Conservation (phyloP, 768 basidiomycete species). For the Neoboletus subvelutipes region DNA sequence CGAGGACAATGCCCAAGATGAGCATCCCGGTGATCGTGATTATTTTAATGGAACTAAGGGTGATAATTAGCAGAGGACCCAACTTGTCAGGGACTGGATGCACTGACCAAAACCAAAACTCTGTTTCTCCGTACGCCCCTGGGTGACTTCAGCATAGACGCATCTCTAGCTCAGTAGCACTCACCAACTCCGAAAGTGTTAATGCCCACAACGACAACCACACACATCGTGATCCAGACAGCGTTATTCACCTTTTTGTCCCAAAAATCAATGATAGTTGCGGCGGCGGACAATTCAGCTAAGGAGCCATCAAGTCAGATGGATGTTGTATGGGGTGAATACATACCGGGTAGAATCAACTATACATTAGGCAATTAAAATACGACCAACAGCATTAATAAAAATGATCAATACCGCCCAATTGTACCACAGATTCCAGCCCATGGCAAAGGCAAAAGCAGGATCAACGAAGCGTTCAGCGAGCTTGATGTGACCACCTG, state of each 20-base stretch:
- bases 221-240: slow-evolving; percentile 50
- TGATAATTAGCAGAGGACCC: neutral
- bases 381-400: slow-evolving; percentile 11
- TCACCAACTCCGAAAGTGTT: slow-evolving; percentile 38
- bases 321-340: neutral
- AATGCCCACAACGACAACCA: slow-evolving; percentile 45
- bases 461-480: slow-evolving; percentile 46
- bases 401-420: slow-evolving; percentile 26
- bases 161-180: neutral
- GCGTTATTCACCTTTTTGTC: slow-evolving; percentile 38
- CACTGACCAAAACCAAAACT: slow-evolving; percentile 43
- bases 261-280: slow-evolving; percentile 50
- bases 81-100: neutral
- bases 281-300: slow-evolving; percentile 48
- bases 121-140: slow-evolving; percentile 42
- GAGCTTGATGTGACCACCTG: slow-evolving; percentile 44
- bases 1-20: slow-evolving; percentile 42
- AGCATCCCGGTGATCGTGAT: slow-evolving; percentile 42
- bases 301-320: too few relatives aligned
- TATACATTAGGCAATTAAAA: neutral
- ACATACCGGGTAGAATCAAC: slow-evolving; percentile 19
- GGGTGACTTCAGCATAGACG: neutral
- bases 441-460: slow-evolving; percentile 41
- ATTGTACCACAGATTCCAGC: slow-evolving; percentile 38
- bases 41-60: slow-evolving; percentile 49